These are phyloP conservation scores for Botrytis hyacinthi DNA, from an alignment of 2,329 filamentous ascomycete genomes.

Conservation along the genomic window DNA sequence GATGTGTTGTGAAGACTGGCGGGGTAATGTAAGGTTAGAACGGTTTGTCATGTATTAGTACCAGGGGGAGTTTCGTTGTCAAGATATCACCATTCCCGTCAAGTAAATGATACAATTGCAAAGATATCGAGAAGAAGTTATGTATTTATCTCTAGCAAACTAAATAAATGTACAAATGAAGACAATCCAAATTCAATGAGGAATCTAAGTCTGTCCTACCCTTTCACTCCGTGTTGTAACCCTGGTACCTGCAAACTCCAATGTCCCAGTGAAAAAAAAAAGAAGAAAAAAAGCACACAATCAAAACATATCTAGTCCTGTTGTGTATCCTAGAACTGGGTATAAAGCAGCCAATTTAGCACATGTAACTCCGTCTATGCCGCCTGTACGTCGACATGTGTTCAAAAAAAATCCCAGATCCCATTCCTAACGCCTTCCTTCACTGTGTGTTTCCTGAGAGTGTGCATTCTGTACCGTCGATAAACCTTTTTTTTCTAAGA, in stretches of 20 bases:
- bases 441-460: background rate
- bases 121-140: background rate
- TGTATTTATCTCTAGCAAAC: background rate
- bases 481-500: background rate
- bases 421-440: background rate
- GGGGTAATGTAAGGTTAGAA: background rate
- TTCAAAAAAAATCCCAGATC: background rate
- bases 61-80: background rate
- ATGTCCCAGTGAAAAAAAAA: background rate
- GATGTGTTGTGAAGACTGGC: background rate
- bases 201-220: background rate
- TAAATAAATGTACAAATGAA: background rate
- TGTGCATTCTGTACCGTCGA: background rate
- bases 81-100: background rate
- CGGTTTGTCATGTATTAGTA: background rate
- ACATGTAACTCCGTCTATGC: background rate
- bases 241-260: background rate
- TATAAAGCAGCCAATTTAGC: background rate
- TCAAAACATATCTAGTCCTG: conserved; percentile 2
- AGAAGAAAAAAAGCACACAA: background rate
- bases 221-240: background rate
- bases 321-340: conserved; percentile 1
- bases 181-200: background rate
- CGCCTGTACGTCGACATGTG: background rate
- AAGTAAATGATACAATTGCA: background rate